Evolutionary conservation across 768 basidiomycete species (phyloP), one percentile per base, ranked within the genome.

Genomic region (Kwoniella shandongensis): DNA sequence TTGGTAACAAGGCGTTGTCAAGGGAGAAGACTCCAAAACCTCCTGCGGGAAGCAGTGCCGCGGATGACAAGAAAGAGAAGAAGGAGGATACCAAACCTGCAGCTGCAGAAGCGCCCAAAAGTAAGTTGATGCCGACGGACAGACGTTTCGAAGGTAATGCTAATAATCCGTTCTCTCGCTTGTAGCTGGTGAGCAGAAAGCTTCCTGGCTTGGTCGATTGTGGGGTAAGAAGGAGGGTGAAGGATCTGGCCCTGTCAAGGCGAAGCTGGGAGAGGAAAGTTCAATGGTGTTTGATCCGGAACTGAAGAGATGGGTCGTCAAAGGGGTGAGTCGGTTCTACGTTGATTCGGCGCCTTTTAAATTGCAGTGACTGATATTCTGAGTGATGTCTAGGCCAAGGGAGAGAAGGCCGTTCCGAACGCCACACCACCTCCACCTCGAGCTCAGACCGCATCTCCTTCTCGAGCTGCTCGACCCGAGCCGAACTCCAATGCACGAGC

Each of bases 261-360:
- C 94, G 18, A 98, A 87, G 66, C 83, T 99, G 23, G 96, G 96
- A 7, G 91, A 98, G 65, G 85, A 92, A 72, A 91, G 79, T 25
- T 80, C 85, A 25, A 94, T 98, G 79, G 88, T 90, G 69, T 99
- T 89, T 73, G 96, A 99, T 72, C 86, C 88, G 67, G 91, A 96
- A n/a, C 82, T 87, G 58, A 92, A 93, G 75, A 84, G 88, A 61
- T 99, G 96, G 96, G 86, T 99, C 25, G 92, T 96, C 75, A 93
- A 88, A 78, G 91, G 88, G 79, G 91, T 90, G 59, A 74, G 75
- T 65, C 78, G 61, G 5, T 45, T 36, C 44, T 8, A 3, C 22
- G 5, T 17, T n/a, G 32, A 20, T 29, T 8, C 10, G 32, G 48
- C 10, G 6, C n/a, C 7, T 7, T 4, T 2, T 22, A 17, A 42